Percentiles rank a stretch among this genome's conserved stretches.
Evolutionary conservation across 768 basidiomycete genomes (phyloP).

Genomic region (Fistulinella prunicolor): DNA sequence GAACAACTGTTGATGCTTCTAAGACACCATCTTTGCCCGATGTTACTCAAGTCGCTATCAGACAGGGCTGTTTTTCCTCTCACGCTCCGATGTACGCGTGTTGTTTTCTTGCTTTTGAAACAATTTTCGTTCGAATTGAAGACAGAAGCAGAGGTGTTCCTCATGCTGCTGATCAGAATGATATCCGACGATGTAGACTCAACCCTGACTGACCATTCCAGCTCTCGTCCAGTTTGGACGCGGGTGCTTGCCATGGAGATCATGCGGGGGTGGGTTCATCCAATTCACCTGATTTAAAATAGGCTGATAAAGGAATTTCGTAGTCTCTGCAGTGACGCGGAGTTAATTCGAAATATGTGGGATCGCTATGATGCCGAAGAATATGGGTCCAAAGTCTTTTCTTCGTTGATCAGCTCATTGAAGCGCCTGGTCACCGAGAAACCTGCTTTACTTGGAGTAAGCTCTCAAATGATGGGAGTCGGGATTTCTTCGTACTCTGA

Average conservation of each 20-base stretch:
- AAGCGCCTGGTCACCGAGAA: constrained; percentile 88
- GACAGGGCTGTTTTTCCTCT: constrained; percentile 83
- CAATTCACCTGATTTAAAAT: too few relatives aligned
- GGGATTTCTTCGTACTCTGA: constrained; percentile 48
- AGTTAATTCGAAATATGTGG: constrained; percentile 78
- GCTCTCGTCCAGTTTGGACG: constrained; percentile 73
- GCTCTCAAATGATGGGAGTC: constrained; percentile 77
- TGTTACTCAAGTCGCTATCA: constrained; percentile 82
- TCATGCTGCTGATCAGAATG: constrained; percentile 66
- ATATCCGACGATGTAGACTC: constrained; percentile 51
- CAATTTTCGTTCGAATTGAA: constrained; percentile 81
- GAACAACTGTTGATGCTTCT: constrained; percentile 82
- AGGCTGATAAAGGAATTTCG: constrained; percentile 1
- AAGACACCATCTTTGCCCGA: constrained; percentile 84
- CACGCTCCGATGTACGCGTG: constrained; percentile 86
- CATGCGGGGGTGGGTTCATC: constrained; percentile 64
- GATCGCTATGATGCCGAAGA: constrained; percentile 66
- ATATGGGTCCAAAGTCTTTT: constrained; percentile 68
- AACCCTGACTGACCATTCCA: constrained; percentile 24
- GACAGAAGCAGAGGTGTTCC: constrained; percentile 84
- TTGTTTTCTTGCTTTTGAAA: constrained; percentile 90
- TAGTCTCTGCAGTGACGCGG: constrained; percentile 76
- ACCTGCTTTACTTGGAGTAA: constrained; percentile 77
- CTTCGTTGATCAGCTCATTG: constrained; percentile 74
- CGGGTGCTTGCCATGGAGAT: constrained; percentile 91